Evolutionary conservation across 164 flowering plant species (phyloP).

Genomic region (Nymphaea colorata): DNA sequence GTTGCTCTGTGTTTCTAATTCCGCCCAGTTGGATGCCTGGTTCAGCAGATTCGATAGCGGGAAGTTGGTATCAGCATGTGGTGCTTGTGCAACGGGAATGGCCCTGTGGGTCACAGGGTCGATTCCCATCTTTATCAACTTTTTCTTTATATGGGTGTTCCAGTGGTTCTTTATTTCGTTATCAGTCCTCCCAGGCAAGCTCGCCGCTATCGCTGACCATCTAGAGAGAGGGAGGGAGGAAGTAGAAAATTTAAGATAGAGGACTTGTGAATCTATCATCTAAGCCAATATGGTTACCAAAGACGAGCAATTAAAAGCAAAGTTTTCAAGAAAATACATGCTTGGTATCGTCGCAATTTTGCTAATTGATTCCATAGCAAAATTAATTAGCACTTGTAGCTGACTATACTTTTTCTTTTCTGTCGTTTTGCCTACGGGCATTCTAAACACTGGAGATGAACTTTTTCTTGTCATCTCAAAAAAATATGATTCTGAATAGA

Average conservation of each 20-base stretch:
- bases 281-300: neutral
- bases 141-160: slow-evolving; percentile 90
- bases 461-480: no score
- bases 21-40: neutral
- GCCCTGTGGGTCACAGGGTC: slow-evolving; percentile 84
- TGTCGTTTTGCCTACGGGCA: no score
- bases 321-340: neutral
- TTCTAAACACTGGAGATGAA: no score
- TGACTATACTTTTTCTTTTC: no score
- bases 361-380: neutral
- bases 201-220: slow-evolving; percentile 82
- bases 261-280: neutral
- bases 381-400: no score
- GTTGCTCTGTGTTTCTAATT: neutral
- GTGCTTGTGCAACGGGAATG: slow-evolving; percentile 7
- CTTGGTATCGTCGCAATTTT: neutral
- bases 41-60: neutral
- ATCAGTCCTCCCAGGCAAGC: slow-evolving; percentile 80
- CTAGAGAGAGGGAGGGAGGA: slow-evolving; percentile 17
- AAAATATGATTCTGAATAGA: no score
- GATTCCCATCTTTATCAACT: slow-evolving; percentile 75
- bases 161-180: slow-evolving; percentile 89
- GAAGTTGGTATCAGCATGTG: neutral
- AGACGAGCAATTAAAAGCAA: neutral
- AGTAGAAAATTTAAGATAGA: neutral